phyloP scores from a whole-genome alignment of 345 rosid genomes.

The Erodium maritimum region DNA sequence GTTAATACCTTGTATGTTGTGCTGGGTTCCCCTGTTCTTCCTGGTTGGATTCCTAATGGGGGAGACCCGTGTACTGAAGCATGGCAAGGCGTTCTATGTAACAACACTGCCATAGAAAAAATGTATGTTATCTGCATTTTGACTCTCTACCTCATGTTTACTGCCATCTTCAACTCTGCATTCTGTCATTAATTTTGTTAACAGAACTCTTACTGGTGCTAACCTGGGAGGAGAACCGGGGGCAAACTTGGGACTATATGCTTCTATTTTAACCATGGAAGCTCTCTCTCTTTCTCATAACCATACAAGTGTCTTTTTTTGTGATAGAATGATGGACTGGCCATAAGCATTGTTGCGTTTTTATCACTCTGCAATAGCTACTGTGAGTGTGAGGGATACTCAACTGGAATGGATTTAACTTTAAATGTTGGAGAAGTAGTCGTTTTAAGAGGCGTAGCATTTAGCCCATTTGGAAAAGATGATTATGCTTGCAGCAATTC shows the following conservation, averaged over 20 bases:
- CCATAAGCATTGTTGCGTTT: no score
- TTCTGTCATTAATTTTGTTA: conserved; percentile 6
- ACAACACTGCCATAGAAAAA: conserved; percentile 38
- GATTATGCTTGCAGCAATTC: not conserved
- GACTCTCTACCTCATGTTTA: not conserved
- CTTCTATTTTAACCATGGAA: conserved; percentile 74
- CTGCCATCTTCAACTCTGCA: not conserved
- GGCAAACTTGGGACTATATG: conserved; percentile 42
- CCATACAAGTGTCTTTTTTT: not conserved
- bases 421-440: not conserved
- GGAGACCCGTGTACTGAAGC: conserved; percentile 93
- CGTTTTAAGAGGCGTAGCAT: not conserved
- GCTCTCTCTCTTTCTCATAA: conserved; percentile 11
- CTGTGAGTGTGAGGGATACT: not conserved
- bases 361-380: not conserved
- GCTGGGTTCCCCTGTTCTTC: conserved; percentile 64
- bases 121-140: conserved; percentile 31
- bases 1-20: conserved; percentile 61
- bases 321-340: no score
- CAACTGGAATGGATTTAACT: not conserved
- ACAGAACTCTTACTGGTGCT: conserved; percentile 72
- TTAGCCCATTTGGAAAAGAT: not conserved
- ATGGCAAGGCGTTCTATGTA: conserved; percentile 89
- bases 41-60: conserved; percentile 83
- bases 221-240: conserved; percentile 93